Conservation (phyloP, 495 filamentous ascomycete species). For the Neurospora sp. region DNA sequence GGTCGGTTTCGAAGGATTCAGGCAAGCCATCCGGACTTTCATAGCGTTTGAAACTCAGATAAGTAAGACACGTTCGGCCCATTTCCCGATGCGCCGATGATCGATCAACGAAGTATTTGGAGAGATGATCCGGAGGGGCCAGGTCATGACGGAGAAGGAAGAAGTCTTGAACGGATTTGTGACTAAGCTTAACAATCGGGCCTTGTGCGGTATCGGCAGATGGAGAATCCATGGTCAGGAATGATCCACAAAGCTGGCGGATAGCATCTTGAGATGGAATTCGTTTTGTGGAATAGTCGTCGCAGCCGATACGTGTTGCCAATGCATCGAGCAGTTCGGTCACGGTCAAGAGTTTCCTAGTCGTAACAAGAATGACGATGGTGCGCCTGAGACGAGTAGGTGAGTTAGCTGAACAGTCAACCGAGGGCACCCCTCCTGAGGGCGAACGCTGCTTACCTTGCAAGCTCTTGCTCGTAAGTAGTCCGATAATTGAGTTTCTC, state of each 20-base stretch:
- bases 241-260: conserved; percentile 1
- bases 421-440: background rate
- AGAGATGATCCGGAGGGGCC: background rate
- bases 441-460: conserved; percentile 6
- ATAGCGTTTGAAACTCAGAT: background rate
- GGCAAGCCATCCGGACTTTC: background rate
- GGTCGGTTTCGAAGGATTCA: background rate
- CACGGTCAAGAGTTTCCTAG: conserved; percentile 13
- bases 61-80: background rate
- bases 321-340: conserved; percentile 6
- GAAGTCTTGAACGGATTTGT: conserved; percentile 1
- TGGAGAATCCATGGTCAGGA: background rate
- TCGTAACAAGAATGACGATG: conserved; percentile 14
- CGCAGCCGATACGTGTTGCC: background rate
- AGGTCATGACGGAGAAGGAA: background rate
- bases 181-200: background rate
- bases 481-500: conserved; percentile 9
- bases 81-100: background rate
- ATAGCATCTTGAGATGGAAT: background rate
- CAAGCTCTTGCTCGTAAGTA: conserved; percentile 9
- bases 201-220: background rate
- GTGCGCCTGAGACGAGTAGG: conserved; percentile 7
- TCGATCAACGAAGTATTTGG: background rate
- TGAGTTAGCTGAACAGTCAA: background rate
- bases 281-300: background rate